A percentile compares a stretch with the other conserved stretches of the same genome.
Evolutionary conservation across 1,284 basidiomycete genomes (phyloP).

Genomic region (Sporisorium scitamineum): DNA sequence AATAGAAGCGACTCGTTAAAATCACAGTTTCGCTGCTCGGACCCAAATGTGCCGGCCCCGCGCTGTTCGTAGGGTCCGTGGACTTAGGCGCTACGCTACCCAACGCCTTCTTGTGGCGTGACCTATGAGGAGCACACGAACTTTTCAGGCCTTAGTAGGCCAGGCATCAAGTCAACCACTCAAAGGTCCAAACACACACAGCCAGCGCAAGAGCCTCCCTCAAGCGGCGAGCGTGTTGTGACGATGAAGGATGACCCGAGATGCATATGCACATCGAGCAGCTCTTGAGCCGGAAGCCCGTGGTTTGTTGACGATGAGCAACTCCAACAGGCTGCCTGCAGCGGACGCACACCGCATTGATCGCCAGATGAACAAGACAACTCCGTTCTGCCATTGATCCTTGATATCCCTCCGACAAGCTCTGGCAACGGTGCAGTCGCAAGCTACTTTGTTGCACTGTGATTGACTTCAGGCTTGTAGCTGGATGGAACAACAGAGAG

Average conservation of each 20-base stretch:
- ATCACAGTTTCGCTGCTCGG: slow-evolving; percentile 5
- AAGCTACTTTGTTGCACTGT: too few relatives aligned
- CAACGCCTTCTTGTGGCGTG: too few relatives aligned
- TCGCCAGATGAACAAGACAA: background rate
- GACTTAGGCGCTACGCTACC: background rate
- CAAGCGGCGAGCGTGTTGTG: background rate
- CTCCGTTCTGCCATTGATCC: background rate
- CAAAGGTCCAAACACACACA: background rate
- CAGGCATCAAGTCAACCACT: too few relatives aligned
- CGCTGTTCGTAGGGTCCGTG: background rate
- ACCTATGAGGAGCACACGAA: too few relatives aligned
- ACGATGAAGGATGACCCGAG: slow-evolving; percentile 1
- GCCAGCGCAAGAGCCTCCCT: background rate
- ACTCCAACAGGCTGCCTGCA: background rate
- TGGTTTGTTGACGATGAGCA: background rate
- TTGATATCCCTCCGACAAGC: too few relatives aligned
- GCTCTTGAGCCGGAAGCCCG: background rate
- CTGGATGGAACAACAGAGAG: too few relatives aligned
- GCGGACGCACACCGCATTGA: too few relatives aligned
- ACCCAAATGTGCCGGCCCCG: background rate
- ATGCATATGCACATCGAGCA: background rate
- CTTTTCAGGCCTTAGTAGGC: too few relatives aligned
- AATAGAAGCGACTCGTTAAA: background rate
- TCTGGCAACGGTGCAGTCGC: too few relatives aligned
- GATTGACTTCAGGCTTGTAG: too few relatives aligned